Base-by-base conservation (phyloP, 331 rosid species). In the Stylosanthes scabra region DNA sequence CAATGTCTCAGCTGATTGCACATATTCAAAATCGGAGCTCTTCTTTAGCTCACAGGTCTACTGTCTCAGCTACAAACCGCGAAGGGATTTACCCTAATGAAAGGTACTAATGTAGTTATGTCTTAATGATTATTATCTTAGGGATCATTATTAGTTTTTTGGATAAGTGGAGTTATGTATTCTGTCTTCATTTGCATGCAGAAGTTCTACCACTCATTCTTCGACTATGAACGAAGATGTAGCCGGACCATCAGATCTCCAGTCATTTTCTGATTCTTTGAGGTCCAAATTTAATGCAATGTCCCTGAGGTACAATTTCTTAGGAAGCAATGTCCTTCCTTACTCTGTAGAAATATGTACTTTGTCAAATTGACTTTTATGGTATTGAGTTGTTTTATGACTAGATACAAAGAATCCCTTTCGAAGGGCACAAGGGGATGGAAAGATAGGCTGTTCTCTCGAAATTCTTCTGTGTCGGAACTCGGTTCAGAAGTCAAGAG, bases 391-490 rank as follows among this genome's bases (percentile, higher is more conserved):
- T 77, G 40, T 75, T 14, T 39, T 76, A 49, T 74, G 51, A 51
- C 27, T 15, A 42, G 97, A 85, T 92, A 92, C 84, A 89, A 86
- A 79, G 97, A 89, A 66, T 85, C 94, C 20, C 69, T 92, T 72
- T 86, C 96, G 37, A 92, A 87, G 88, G 87, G 92, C 72, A 84
- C 96, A 1, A 85, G 90, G 83, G 96, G 91, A 67, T 89, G 96
- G 94, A 90, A 88, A 78, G 96, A 92, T 76, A 84, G 86, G 87
- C 79, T 92, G 76, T 90, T 92, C 84, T 88, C 94, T 60, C 91
- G 88, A 37, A 80, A 50, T 70, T n/a, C 85, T 74, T 85, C 96
- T 27, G 63, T 90, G 86, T 80, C 96, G 0, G 96, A 85, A 68
- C 70, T 85, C 59, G 83, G 93, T 60, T 76, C 96, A 27, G 92